Percentiles rank a stretch among this genome's conserved stretches.
Evolutionary conservation across 148 eudicot species (phyloP).

Genomic region (Fagopyrum homotropicum): DNA sequence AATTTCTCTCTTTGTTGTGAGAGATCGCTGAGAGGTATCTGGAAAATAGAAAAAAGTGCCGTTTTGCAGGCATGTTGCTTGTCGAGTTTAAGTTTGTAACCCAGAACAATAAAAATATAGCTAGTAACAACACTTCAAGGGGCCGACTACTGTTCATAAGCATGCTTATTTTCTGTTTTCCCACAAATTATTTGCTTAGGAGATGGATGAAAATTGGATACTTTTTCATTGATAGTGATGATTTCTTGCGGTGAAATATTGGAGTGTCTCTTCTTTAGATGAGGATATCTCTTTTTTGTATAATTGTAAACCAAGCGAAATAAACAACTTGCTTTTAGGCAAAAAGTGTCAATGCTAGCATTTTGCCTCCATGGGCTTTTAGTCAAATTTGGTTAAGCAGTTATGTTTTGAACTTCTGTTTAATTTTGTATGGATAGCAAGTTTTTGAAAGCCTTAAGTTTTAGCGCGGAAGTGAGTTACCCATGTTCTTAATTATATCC

Average conservation of each 20-base stretch:
- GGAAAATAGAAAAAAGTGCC: background rate
- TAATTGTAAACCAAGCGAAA: too few relatives aligned
- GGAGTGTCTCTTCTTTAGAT: too few relatives aligned
- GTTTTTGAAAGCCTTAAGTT: too few relatives aligned
- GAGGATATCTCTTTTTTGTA: background rate
- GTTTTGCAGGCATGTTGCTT: background rate
- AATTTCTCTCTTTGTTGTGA: background rate
- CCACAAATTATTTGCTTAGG: background rate
- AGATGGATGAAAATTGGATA: background rate
- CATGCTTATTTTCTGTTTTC: background rate
- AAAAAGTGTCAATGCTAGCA: background rate
- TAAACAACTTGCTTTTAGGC: too few relatives aligned
- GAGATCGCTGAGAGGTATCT: background rate
- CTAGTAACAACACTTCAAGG: background rate
- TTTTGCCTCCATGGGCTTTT: background rate
- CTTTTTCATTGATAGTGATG: background rate
- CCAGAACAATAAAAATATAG: background rate
- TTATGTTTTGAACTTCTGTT: background rate
- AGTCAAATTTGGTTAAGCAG: background rate
- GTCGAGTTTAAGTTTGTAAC: background rate
- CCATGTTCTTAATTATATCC: too few relatives aligned
- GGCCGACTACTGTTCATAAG: background rate
- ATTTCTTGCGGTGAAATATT: background rate
- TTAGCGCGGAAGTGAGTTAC: too few relatives aligned
- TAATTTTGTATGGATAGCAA: background rate